Evolutionary conservation across 148 eudicot genomes (phyloP).

Genomic region (Rhododendron henanense): DNA sequence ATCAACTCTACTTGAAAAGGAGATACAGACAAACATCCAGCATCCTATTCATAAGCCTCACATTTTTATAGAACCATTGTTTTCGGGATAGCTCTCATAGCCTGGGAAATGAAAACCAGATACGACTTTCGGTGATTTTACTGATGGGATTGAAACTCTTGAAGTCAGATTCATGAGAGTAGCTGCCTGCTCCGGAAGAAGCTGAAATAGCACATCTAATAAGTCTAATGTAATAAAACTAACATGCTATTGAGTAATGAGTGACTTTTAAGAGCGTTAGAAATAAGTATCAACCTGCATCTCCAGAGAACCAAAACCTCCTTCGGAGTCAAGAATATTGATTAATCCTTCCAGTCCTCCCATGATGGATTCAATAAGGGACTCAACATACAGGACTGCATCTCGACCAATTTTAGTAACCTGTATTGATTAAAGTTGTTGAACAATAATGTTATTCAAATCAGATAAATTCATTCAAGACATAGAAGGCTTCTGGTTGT

Average conservation of each 20-base stretch:
- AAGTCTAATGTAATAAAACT: constrained; percentile 14
- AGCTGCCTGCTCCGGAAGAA: constrained; percentile 99
- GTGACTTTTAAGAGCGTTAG: constrained; percentile 6
- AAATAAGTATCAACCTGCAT: constrained; percentile 68
- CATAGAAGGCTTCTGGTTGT: not conserved
- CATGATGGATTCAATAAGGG: constrained; percentile 95
- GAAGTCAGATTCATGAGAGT: constrained; percentile 71
- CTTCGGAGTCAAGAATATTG: constrained; percentile 95
- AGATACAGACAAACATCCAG: constrained; percentile 5
- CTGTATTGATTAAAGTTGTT: constrained; percentile 31
- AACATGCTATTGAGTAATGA: not conserved
- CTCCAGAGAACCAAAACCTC: constrained; percentile 98
- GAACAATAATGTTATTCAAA: not conserved
- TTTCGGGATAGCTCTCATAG: constrained; percentile 91
- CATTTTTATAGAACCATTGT: constrained; percentile 83
- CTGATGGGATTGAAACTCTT: constrained; percentile 49
- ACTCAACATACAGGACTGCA: constrained; percentile 96
- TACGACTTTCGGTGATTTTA: constrained; percentile 72
- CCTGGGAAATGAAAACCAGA: constrained; percentile 84
- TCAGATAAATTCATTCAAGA: not conserved
- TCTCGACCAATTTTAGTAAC: constrained; percentile 93
- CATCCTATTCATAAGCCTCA: constrained; percentile 28
- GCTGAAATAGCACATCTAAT: constrained; percentile 46
- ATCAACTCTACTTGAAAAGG: not conserved
- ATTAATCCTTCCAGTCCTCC: constrained; percentile 98